Evolutionary conservation across 1,284 basidiomycete genomes (phyloP).

Genomic region (Moniliella sp.): DNA sequence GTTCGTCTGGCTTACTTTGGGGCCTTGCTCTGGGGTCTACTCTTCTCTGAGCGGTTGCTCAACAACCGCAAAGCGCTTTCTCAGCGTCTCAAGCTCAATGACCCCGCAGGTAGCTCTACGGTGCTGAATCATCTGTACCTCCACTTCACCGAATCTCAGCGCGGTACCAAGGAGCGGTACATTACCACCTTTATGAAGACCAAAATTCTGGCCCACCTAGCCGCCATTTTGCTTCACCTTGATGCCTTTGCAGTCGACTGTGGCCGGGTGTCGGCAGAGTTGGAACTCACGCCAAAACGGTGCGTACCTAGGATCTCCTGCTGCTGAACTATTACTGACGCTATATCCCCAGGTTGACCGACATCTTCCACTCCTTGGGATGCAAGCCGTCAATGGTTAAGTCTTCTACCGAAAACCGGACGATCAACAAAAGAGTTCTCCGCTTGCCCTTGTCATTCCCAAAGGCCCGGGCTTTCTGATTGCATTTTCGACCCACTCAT

Average conservation of each 20-base stretch:
- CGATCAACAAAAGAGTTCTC: too few relatives aligned
- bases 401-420: too few relatives aligned
- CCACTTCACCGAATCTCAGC: constrained; percentile 7
- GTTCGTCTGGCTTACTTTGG: constrained; percentile 7
- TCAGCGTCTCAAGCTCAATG: constrained; percentile 7
- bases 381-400: too few relatives aligned
- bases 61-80: constrained; percentile 5
- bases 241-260: constrained; percentile 23
- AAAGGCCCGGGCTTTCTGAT: too few relatives aligned
- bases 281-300: too few relatives aligned
- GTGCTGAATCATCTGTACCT: constrained; percentile 9
- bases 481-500: too few relatives aligned
- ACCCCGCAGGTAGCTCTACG: constrained; percentile 2
- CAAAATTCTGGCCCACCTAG: constrained; percentile 17
- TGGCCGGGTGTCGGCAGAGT: too few relatives aligned
- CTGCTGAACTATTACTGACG: too few relatives aligned
- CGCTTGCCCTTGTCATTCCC: too few relatives aligned
- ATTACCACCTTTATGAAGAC: constrained; percentile 17
- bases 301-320: too few relatives aligned
- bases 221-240: constrained; percentile 21
- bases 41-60: constrained; percentile 1
- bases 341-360: too few relatives aligned
- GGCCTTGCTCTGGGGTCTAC: constrained; percentile 8
- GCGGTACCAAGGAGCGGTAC: constrained; percentile 6
- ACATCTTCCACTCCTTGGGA: too few relatives aligned